Conservation (phyloP, 169 alveolate species). For the Plasmodium gaboni region DNA sequence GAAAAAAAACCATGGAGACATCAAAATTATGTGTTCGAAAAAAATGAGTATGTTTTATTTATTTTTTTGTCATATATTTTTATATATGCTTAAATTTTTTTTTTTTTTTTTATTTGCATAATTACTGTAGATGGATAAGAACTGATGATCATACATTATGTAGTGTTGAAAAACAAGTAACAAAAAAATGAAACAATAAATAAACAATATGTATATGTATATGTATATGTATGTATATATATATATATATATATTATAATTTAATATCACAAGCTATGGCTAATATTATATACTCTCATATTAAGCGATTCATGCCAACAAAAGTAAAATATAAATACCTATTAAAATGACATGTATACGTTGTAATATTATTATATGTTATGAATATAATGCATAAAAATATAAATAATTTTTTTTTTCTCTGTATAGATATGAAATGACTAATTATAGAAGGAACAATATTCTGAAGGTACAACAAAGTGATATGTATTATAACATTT, state of each 20-base stretch:
- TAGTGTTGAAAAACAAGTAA: conserved; percentile 60
- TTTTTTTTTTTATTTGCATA: conserved; percentile 6
- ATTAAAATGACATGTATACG: neutral
- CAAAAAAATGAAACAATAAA: neutral
- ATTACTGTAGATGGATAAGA: conserved; percentile 43
- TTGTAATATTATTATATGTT: too few relatives aligned
- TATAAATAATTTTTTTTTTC: neutral
- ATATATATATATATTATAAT: neutral
- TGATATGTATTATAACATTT: too few relatives aligned
- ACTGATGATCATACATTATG: conserved; percentile 33
- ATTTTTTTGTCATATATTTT: neutral
- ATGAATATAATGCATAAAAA: neutral
- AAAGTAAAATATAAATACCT: conserved; percentile 26
- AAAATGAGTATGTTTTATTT: conserved; percentile 46
- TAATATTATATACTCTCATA: conserved; percentile 60
- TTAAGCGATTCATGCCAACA: conserved; percentile 38
- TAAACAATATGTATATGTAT: neutral
- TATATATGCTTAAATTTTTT: too few relatives aligned
- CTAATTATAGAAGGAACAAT: conserved; percentile 72
- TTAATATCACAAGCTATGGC: conserved; percentile 28
- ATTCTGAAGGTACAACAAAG: conserved; percentile 31
- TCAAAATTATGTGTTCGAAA: conserved; percentile 44
- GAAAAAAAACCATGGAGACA: conserved; percentile 72
- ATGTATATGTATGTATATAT: neutral
- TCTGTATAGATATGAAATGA: conserved; percentile 59